A percentile compares a stretch with the other conserved stretches of the same genome.
Evolutionary conservation across 441 rosid species (phyloP).

Genomic region (Erodium trifolium): DNA sequence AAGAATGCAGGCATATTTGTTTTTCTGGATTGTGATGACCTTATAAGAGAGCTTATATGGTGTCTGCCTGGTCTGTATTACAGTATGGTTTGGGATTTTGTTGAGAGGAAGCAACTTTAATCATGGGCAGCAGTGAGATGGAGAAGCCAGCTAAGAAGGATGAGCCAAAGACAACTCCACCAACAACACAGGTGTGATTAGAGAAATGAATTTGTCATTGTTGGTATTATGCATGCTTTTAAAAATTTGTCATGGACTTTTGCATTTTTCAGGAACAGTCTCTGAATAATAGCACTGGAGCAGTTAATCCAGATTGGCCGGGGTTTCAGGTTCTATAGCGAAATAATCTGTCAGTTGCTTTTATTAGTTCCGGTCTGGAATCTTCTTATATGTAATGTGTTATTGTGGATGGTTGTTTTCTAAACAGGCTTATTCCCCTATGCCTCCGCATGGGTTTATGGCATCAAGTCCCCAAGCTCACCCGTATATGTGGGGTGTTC

Average conservation of each 20-base stretch:
- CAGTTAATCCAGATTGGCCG: conserved; percentile 81
- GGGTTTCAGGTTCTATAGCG: conserved; percentile 69
- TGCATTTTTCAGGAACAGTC: conserved; percentile 56
- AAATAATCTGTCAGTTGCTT: conserved; percentile 7
- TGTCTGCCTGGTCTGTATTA: conserved; percentile 23
- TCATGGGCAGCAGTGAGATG: conserved; percentile 65
- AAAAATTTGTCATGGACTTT: conserved; percentile 4
- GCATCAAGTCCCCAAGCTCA: conserved; percentile 93
- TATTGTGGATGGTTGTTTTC: conserved; percentile 19
- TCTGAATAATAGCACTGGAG: conserved; percentile 40
- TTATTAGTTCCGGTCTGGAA: conserved; percentile 10
- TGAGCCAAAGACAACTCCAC: conserved; percentile 46
- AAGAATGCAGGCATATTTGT: background rate
- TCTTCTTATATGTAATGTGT: conserved; percentile 18
- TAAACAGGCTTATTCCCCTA: conserved; percentile 76
- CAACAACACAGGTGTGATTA: conserved; percentile 52
- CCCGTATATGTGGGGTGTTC: conserved; percentile 99
- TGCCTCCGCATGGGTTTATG: conserved; percentile 83
- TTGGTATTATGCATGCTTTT: conserved; percentile 6
- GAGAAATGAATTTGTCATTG: conserved; percentile 3
- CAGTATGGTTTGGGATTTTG: conserved; percentile 44
- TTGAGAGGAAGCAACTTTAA: conserved; percentile 23
- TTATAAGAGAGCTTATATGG: conserved; percentile 17
- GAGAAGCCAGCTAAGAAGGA: conserved; percentile 67
- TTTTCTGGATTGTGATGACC: conserved; percentile 14